phyloP scores from a whole-genome alignment of 495 filamentous ascomycete species.

The Penicillium dipodomyicola region DNA sequence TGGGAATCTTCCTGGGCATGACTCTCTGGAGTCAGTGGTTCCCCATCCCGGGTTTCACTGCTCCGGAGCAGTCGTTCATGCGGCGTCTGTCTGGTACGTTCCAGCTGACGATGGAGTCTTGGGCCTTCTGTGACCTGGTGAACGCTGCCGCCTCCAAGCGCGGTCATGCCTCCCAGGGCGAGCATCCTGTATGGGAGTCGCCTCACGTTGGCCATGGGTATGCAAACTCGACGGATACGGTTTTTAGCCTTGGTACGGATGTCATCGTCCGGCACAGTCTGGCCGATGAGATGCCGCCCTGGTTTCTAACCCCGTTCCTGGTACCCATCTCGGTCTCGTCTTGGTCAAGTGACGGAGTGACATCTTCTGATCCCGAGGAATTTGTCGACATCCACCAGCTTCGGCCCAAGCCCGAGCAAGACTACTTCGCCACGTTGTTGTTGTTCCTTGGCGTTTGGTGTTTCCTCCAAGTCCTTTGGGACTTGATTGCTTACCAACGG shows the following conservation, averaged over 20 bases:
- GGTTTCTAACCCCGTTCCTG: neutral
- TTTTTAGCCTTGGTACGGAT: neutral
- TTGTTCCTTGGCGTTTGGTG: neutral
- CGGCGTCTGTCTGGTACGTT: slow-evolving; percentile 4
- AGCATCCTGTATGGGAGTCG: neutral
- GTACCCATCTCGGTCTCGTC: neutral
- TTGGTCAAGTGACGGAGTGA: neutral
- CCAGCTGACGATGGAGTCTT: slow-evolving; percentile 5
- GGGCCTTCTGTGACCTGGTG: neutral
- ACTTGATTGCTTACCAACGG: neutral
- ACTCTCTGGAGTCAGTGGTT: slow-evolving; percentile 14
- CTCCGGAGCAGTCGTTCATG: slow-evolving; percentile 5
- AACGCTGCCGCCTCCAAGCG: neutral
- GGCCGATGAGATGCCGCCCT: neutral
- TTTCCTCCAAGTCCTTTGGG: neutral
- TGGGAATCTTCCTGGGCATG: slow-evolving; percentile 10
- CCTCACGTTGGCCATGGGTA: neutral
- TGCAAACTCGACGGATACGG: neutral
- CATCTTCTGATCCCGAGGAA: slow-evolving; percentile 1
- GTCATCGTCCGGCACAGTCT: neutral
- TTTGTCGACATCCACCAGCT: neutral
- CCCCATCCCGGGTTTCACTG: slow-evolving; percentile 12
- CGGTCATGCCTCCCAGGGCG: neutral
- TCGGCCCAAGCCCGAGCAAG: neutral
- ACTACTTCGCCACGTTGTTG: neutral